Percentiles rank a stretch among this genome's conserved stretches.
Evolutionary conservation across 1,284 basidiomycete species (phyloP).

Genomic region (Prillingera fragicola): DNA sequence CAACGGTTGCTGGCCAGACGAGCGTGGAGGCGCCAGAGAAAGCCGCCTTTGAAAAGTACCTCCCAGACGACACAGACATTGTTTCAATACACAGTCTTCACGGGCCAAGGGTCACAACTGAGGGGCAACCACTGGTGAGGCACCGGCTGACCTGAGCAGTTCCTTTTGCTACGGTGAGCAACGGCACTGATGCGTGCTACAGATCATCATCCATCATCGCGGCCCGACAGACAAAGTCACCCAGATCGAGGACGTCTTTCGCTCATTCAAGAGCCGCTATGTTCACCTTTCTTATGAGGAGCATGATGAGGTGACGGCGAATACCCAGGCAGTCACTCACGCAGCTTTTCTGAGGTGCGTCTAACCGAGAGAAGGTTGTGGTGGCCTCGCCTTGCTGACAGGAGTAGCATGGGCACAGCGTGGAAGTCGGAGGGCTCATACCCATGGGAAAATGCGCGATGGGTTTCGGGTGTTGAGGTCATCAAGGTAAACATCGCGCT

Average conservation of each 20-base stretch:
- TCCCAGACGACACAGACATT: slow-evolving; percentile 81
- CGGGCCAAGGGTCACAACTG: slow-evolving; percentile 81
- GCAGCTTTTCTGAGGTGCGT: slow-evolving; percentile 88
- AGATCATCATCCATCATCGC: slow-evolving; percentile 87
- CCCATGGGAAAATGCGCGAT: slow-evolving; percentile 89
- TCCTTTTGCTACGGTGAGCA: not conserved
- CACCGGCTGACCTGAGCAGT: not conserved
- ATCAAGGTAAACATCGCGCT: slow-evolving; percentile 97
- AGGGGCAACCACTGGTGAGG: slow-evolving; percentile 84
- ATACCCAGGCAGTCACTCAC: slow-evolving; percentile 96
- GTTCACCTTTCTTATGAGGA: slow-evolving; percentile 94
- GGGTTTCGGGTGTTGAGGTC: slow-evolving; percentile 97
- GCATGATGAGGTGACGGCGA: slow-evolving; percentile 92
- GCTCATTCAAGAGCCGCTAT: slow-evolving; percentile 75
- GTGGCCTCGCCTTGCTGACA: not conserved
- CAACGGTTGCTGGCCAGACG: slow-evolving; percentile 91
- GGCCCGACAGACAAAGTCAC: slow-evolving; percentile 66
- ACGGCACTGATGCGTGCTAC: slow-evolving; percentile 1
- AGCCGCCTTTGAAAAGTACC: slow-evolving; percentile 79
- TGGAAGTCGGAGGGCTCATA: slow-evolving; percentile 76
- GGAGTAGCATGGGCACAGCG: slow-evolving; percentile 88
- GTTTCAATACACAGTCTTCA: slow-evolving; percentile 93
- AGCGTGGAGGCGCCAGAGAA: slow-evolving; percentile 95
- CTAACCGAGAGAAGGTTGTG: no score
- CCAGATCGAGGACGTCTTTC: slow-evolving; percentile 78